These are phyloP conservation scores for Phaffia rhodozyma DNA, from an alignment of 1,284 basidiomycete species.

Conservation along the genomic window DNA sequence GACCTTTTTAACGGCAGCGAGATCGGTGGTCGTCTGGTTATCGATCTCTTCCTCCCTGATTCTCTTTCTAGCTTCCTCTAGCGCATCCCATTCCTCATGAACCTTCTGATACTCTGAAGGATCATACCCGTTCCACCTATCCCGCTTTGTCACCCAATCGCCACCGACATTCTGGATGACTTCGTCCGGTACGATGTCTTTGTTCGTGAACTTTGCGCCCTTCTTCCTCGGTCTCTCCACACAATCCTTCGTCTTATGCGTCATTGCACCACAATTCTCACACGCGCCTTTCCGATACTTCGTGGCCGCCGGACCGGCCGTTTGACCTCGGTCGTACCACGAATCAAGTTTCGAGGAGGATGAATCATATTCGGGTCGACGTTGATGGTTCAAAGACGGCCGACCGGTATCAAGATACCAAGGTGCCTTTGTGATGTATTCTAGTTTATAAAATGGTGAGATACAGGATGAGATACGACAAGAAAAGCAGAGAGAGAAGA, in stretches of 20 bases:
- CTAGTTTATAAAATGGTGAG: constrained; percentile 33
- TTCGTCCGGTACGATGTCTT: constrained; percentile 84
- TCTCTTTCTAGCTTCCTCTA: constrained; percentile 81
- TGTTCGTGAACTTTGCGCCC: constrained; percentile 86
- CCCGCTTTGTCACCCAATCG: constrained; percentile 93
- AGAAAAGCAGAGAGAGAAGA: background rate
- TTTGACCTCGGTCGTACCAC: constrained; percentile 86
- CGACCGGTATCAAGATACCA: constrained; percentile 94
- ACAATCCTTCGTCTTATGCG: constrained; percentile 84
- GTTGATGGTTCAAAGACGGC: constrained; percentile 87
- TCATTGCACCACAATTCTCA: constrained; percentile 96
- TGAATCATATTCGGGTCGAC: constrained; percentile 57
- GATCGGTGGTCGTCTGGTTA: constrained; percentile 82
- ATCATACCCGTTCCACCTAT: constrained; percentile 98
- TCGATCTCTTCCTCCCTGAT: constrained; percentile 93
- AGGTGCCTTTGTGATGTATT: constrained; percentile 89
- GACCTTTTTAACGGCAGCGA: constrained; percentile 66
- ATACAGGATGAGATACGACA: background rate
- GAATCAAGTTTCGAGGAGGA: constrained; percentile 61
- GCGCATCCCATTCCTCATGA: constrained; percentile 85
- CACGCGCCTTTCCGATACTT: constrained; percentile 97
- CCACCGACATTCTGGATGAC: constrained; percentile 61
- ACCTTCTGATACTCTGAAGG: constrained; percentile 69
- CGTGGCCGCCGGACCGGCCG: constrained; percentile 76
- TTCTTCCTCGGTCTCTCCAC: constrained; percentile 91